phyloP scores from a whole-genome alignment of 176 grass and related monocot species.

The maize (Zea mays) region Zm-B73-REFERENCE-NAM-5.0 NC_050098.1:220162501-220163000 shows the following conservation, averaged over 20 bases:
- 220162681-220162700: background rate
- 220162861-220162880: too few species aligned
- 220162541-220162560: background rate
- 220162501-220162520: background rate
- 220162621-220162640: background rate
- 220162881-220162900: background rate
- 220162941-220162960: constrained; percentile 17
- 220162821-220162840: too few species aligned
- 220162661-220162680: background rate
- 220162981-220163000: background rate
- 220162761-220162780: background rate
- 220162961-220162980: constrained; percentile 34
- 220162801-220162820: too few species aligned
- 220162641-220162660: background rate
- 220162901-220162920: constrained; percentile 12
- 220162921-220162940: constrained; percentile 28
- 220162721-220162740: background rate
- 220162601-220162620: background rate
- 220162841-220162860: too few species aligned
- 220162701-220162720: background rate
- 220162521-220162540: background rate
- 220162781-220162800: background rate
- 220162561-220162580: background rate
- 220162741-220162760: background rate
- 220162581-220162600: background rate